A percentile compares a stretch with the other conserved stretches of the same genome.
These are phyloP conservation scores for Phallus indusiatus DNA, from an alignment of 768 basidiomycete species.

Conservation along the genomic window DNA sequence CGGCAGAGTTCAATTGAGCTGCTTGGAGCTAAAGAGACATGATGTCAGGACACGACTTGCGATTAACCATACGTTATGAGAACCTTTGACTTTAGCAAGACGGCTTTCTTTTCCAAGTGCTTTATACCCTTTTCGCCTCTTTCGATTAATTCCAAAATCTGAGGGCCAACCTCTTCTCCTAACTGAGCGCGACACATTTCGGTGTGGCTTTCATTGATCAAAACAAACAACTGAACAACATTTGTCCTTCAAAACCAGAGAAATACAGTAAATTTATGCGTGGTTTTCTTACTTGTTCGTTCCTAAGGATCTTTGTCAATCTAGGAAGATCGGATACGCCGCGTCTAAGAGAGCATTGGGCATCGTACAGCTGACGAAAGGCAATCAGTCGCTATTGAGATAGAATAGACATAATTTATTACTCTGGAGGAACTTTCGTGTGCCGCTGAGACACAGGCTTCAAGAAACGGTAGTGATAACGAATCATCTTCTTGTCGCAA, in stretches of 20 bases:
- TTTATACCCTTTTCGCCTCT: conserved; percentile 62
- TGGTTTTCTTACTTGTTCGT: conserved; percentile 56
- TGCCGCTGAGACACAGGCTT: conserved; percentile 69
- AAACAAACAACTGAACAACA: conserved; percentile 71
- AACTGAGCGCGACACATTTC: conserved; percentile 65
- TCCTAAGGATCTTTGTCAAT: conserved; percentile 58
- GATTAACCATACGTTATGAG: too few species aligned
- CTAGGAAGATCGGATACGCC: conserved; percentile 66
- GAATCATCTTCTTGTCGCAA: conserved; percentile 59
- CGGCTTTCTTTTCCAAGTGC: conserved; percentile 52
- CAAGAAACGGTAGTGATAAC: conserved; percentile 60
- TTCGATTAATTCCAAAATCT: conserved; percentile 64
- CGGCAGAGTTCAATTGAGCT: conserved; percentile 30
- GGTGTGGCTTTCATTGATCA: conserved; percentile 66
- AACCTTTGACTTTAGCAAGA: conserved; percentile 56
- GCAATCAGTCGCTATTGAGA: too few species aligned
- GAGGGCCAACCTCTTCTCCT: conserved; percentile 73
- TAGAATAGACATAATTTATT: too few species aligned
- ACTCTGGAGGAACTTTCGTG: conserved; percentile 62
- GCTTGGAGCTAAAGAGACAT: too few species aligned
- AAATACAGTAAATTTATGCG: too few species aligned
- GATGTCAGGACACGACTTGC: too few species aligned
- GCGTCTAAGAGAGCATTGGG: conserved; percentile 56
- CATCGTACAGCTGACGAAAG: conserved; percentile 67
- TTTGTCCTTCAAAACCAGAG: too few species aligned